A percentile compares a stretch with the other conserved stretches of the same genome.
These are phyloP conservation scores for Jaltomata sinuosa DNA, from an alignment of 257 asterid genomes.

Conservation along the genomic window DNA sequence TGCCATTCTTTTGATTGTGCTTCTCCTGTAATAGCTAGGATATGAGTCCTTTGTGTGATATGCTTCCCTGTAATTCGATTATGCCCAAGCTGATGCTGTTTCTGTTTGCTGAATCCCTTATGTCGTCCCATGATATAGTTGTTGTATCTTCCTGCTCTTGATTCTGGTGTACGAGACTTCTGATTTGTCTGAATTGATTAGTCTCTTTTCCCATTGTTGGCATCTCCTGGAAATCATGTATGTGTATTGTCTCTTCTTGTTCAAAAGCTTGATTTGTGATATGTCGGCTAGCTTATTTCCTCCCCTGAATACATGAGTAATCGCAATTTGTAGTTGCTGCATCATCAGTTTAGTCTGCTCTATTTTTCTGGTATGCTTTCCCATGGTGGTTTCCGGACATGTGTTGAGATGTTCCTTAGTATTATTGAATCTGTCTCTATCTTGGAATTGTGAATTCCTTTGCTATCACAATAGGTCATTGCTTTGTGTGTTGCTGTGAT, in stretches of 20 bases:
- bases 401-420: neutral
- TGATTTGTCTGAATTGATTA: too few species aligned
- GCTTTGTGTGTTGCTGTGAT: too few species aligned
- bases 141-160: too few species aligned
- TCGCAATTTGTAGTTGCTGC: neutral
- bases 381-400: neutral
- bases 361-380: neutral
- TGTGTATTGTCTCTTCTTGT: neutral
- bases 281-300: neutral
- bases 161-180: too few species aligned
- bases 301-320: neutral
- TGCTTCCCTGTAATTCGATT: too few species aligned
- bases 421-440: neutral
- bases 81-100: too few species aligned
- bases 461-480: neutral
- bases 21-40: too few species aligned
- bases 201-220: neutral
- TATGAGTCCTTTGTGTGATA: too few species aligned
- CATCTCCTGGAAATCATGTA: neutral
- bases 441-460: neutral
- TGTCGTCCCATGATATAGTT: too few species aligned
- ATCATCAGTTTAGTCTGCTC: neutral
- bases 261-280: neutral
- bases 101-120: too few species aligned
- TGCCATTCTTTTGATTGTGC: too few species aligned